Evolutionary conservation across 2,329 filamentous ascomycete genomes (phyloP), one percentile per base, ranked within the genome.

Genomic region (Lithohypha guttulata): DNA sequence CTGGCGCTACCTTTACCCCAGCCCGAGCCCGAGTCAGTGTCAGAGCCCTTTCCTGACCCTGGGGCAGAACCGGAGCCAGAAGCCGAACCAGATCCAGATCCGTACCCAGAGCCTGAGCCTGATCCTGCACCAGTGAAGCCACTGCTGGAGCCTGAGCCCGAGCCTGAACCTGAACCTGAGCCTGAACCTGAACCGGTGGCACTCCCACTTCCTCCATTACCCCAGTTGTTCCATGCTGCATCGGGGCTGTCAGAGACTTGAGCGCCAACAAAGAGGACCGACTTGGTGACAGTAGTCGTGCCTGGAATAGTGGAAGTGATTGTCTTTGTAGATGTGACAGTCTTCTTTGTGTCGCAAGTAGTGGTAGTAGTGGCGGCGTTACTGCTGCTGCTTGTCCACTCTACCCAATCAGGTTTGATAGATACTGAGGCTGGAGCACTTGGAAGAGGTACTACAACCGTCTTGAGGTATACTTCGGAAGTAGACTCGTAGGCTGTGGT

Each of bases 1-100:
- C 36, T 39, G 15, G 45, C 42, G 23, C 39, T 39, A 18, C 44
- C 41, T 11, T 43, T 42, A n/a, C 42, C n/a, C 7, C 14, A 9
- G 14, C 14, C 20, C 14, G 10, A 18, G 14, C 31, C 31, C 13
- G 15, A 18, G 34, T 29, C 23, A 9, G 22, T 21, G 32, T 23
- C 20, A 9, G 30, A 9, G 17, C 20, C 20, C 6, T 11, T 6
- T 22, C 18, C 11, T 8, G 21, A 6, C 6, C 10, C 18, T 35
- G 32, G 17, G 8, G 10, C 20, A n/a, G 32, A 33, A 3, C 30
- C n/a, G 5, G 30, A 33, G 11, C 30, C 30, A 6, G 30, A 33
- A 4, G n/a, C 30, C 13, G 11, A 14, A 11, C 30, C 30, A 4
- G 30, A 33, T 3, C 30, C 30, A 13, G 14, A 17, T 13, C 8